Conservation (phyloP, 225 moss, liverwort and hornwort genomes). For the Bryum argenteum region DNA sequence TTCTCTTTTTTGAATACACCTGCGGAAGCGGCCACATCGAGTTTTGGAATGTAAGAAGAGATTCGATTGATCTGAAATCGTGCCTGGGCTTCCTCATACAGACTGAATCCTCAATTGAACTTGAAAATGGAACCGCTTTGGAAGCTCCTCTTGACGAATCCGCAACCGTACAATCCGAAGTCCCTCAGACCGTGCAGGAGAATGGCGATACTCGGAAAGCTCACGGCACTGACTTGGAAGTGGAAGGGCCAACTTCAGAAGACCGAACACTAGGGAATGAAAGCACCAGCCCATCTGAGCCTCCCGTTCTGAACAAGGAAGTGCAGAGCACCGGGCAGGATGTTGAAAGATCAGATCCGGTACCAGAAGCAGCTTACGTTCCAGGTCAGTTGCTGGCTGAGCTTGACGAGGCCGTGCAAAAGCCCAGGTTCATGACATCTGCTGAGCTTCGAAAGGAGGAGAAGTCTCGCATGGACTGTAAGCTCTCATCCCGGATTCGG, state of each 20-base stretch:
- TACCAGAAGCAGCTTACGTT: conserved; percentile 29
- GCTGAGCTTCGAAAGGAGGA: conserved; percentile 68
- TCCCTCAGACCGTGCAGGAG: conserved; percentile 33
- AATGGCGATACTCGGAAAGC: conserved; percentile 34
- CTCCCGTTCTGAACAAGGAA: conserved; percentile 20
- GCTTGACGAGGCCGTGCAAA: conserved; percentile 66
- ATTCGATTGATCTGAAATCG: neutral
- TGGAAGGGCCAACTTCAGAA: conserved; percentile 21
- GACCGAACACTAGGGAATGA: conserved; percentile 7
- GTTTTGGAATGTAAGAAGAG: neutral
- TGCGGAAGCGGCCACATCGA: neutral
- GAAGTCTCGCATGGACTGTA: conserved; percentile 68
- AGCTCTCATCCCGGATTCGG: conserved; percentile 59
- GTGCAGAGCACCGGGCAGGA: conserved; percentile 26
- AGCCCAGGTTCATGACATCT: conserved; percentile 59
- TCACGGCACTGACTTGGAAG: conserved; percentile 17
- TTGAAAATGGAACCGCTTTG: conserved; percentile 25
- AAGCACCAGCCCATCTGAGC: conserved; percentile 24
- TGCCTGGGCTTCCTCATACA: conserved; percentile 27
- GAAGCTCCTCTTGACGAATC: conserved; percentile 32
- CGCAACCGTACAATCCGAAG: conserved; percentile 6
- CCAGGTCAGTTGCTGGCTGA: conserved; percentile 68
- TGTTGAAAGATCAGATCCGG: conserved; percentile 12
- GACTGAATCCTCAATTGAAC: conserved; percentile 28
- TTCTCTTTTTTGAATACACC: neutral